Base-by-base conservation (phyloP, 2,329 filamentous ascomycete species). In the Arthroderma sp. region DNA sequence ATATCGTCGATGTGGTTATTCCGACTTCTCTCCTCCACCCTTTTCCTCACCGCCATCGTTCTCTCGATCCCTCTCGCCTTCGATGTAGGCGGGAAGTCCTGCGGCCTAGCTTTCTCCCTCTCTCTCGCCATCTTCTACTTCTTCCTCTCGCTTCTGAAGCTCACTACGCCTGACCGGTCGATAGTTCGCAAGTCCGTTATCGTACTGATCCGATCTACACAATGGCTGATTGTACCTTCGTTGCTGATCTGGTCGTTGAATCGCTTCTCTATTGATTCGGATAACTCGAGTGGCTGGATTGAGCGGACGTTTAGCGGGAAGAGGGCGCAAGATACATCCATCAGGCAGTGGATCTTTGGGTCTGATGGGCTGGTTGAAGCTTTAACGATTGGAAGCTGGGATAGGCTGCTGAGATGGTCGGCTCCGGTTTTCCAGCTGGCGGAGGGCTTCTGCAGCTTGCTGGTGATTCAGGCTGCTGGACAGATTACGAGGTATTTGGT, bases 31-130 rank as follows among this genome's bases (percentile, higher is more conserved):
- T 86, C 86, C 60, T 86, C 86, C 68, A 73, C 82, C 61, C 68
- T 86, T 66, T 96, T 95, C 69, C 80, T 96, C 57, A 75, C 88
- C 66, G 84, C 84, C 68, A 87, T 95, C 64, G 80, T 96, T 60
- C 83, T 96, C 61, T 94, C 87, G 50, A 91, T 98, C 62, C 91
- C 91, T 50, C 81, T 98, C 61, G 86, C 89, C 58, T 96, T 96
- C 70, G 91, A 98, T 77, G 89, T 96, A 58, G 91, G 91, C 62
- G 91, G 91, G 50, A 82, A 86, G 58, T 88, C 91, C 56, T 94
- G 87, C 60, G 91, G 91, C 48, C 74, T 98, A 59, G 89, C 87
- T 51, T 96, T 93, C 70, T 95, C 87, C 60, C 76, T 96, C 44
- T 79, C 84, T 40, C 77, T 96, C 44, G 88, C 89, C 55, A 73